Percentiles rank a stretch among this genome's conserved stretches.
Conservation (phyloP, 1,284 basidiomycete species). For the Naganishia liquefaciens region DNA sequence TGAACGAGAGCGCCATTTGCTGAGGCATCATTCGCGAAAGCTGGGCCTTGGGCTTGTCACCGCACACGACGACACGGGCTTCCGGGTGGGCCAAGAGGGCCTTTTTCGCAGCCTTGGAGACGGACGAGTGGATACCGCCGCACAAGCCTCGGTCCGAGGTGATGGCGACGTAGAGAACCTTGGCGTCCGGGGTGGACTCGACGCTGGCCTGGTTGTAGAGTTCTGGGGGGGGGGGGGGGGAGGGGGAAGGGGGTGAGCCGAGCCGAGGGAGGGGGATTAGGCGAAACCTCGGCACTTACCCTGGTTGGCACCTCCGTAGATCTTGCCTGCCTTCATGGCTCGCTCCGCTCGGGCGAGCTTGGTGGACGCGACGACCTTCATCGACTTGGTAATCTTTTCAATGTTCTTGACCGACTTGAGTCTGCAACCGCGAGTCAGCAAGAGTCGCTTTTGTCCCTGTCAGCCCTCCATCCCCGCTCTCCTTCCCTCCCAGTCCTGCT, state of each 20-base stretch:
- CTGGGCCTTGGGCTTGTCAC: constrained; percentile 97
- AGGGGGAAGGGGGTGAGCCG: constrained; percentile 63
- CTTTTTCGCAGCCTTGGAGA: constrained; percentile 82
- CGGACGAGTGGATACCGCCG: constrained; percentile 98
- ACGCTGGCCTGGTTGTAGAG: constrained; percentile 51
- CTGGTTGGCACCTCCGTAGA: constrained; percentile 90
- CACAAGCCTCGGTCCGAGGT: constrained; percentile 99
- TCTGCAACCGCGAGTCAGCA: constrained; percentile 34
- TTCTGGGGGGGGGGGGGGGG: too few relatives aligned
- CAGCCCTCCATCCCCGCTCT: background rate
- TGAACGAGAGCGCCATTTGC: constrained; percentile 85
- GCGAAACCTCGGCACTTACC: constrained; percentile 60
- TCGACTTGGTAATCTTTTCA: constrained; percentile 99
- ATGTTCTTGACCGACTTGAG: constrained; percentile 94
- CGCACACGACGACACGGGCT: constrained; percentile 79
- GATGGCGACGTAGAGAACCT: constrained; percentile 86
- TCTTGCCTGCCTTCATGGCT: constrained; percentile 90
- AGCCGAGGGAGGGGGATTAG: background rate
- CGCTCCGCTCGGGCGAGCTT: constrained; percentile 93
- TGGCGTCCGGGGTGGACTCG: constrained; percentile 61
- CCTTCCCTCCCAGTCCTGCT: constrained; percentile 2
- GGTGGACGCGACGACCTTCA: constrained; percentile 99
- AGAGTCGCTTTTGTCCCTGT: too few relatives aligned
- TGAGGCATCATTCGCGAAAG: constrained; percentile 68
- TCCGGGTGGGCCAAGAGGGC: constrained; percentile 63